These are phyloP conservation scores for Lasiosphaeria ovina DNA, from an alignment of 495 filamentous ascomycete species.

Conservation along the genomic window DNA sequence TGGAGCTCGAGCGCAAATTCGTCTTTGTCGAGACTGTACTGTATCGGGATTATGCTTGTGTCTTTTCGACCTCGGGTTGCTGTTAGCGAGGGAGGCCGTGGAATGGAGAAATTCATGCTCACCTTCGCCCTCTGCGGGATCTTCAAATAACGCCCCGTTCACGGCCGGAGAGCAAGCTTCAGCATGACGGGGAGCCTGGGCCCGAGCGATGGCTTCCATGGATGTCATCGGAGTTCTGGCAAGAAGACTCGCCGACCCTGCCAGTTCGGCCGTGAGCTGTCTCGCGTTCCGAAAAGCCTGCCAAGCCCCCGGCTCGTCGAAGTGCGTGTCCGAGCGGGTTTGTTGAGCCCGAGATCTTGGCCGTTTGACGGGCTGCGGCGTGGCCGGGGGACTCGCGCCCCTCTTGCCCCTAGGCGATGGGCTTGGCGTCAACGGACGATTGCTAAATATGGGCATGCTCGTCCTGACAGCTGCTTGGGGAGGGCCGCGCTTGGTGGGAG, in stretches of 20 bases:
- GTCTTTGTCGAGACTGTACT: neutral
- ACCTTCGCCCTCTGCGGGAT: no score
- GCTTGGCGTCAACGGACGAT: conserved; percentile 17
- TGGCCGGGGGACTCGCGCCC: conserved; percentile 12
- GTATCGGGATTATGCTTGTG: neutral
- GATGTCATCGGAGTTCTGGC: neutral
- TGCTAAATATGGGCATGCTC: neutral
- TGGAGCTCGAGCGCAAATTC: conserved; percentile 20
- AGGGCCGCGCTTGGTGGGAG: neutral
- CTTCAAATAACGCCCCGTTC: neutral
- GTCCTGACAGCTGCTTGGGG: neutral
- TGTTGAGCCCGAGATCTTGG: neutral
- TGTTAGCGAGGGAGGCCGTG: neutral
- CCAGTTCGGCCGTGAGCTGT: neutral
- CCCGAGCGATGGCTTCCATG: neutral
- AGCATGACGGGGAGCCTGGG: neutral
- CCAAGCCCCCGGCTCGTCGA: neutral
- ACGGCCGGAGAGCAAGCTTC: neutral
- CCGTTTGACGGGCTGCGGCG: conserved; percentile 15
- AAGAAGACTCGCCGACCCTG: neutral
- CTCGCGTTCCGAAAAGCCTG: neutral
- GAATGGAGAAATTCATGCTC: no score
- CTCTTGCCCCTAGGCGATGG: conserved; percentile 18
- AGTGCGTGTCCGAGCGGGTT: neutral
- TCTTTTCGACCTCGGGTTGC: neutral